phyloP scores from a whole-genome alignment of 371 early-diverging fungal species.

The Circinella umbellata region DNA sequence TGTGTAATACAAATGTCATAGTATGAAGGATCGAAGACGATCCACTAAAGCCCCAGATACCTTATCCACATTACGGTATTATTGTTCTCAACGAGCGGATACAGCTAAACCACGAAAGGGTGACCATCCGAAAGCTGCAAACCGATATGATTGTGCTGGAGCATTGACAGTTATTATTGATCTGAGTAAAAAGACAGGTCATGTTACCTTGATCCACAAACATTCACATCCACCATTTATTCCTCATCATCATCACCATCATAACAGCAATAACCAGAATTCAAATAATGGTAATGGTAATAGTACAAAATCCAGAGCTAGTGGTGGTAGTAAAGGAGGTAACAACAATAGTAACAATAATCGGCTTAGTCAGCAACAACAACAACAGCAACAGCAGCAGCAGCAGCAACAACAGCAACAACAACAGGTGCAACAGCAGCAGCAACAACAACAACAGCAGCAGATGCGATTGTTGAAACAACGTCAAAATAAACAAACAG shows the following conservation, averaged over 20 bases:
- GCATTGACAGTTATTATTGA: constrained; percentile 54
- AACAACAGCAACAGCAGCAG: neutral
- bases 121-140: constrained; percentile 44
- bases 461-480: constrained; percentile 24
- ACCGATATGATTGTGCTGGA: constrained; percentile 52
- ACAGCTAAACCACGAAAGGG: constrained; percentile 52
- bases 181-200: constrained; percentile 42
- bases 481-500: constrained; percentile 32
- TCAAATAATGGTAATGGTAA: neutral
- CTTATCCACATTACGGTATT: constrained; percentile 49
- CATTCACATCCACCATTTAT: constrained; percentile 51
- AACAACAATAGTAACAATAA: neutral
- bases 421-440: neutral
- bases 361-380: neutral
- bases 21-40: constrained; percentile 50
- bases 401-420: neutral
- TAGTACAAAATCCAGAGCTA: no score
- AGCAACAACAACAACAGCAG: constrained; percentile 2
- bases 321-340: neutral
- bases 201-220: constrained; percentile 51
- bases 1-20: constrained; percentile 8
- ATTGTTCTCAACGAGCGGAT: constrained; percentile 53
- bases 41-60: constrained; percentile 52
- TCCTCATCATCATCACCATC: constrained; percentile 40
- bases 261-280: constrained; percentile 2